Evolutionary conservation across 1,139 yeast species (phyloP), one percentile per base, ranked within the genome.

Genomic region (Geotrichum restrictum): DNA sequence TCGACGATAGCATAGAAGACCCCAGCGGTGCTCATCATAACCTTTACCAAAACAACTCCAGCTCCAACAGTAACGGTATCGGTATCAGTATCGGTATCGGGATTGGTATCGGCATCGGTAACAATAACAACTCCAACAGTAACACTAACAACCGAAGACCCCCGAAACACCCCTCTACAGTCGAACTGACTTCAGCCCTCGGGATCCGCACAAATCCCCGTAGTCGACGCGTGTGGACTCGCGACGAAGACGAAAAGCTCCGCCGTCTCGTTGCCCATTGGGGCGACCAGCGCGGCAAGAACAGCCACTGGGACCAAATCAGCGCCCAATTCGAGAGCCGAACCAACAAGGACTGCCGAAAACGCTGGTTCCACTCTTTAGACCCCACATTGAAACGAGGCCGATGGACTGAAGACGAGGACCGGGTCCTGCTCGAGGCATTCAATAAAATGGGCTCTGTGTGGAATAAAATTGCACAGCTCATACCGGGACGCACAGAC

Each of bases 311-410:
- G 97, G 94, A 85, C 49, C 64, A 69, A 27, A 76, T 89, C 24
- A 77, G 89, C 1, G 69, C 73, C 81, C 24, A 85, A 81, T 38
- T 84, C 86, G 79, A 78, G 41, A 83, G 87, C 53, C 73, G 98
- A 50, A 91, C 96, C 4, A 80, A 91, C 62, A 77, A 89, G 57
- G 91, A 96, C n/a, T 89, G 97, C 67, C 76, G 97, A 55, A 91
- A 91, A 67, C 76, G 96, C 56, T 91, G 98, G 98, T 54, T 81
- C 33, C 85, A 85, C 59, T 86, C 95, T 0, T 69, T 91, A 46
- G 94, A 88, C 65, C 97, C 97, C 1, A 79, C 76, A 56, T 73
- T 91, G 56, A 80, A 82, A 55, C 85, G 87, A 60, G 98, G 98
- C 0, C 80, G 82, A 63, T 91, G 98, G 98, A 86, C 95, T 0